Evolutionary conservation across 225 moss, liverwort and hornwort species (phyloP).

Genomic region (Bryum argenteum): DNA sequence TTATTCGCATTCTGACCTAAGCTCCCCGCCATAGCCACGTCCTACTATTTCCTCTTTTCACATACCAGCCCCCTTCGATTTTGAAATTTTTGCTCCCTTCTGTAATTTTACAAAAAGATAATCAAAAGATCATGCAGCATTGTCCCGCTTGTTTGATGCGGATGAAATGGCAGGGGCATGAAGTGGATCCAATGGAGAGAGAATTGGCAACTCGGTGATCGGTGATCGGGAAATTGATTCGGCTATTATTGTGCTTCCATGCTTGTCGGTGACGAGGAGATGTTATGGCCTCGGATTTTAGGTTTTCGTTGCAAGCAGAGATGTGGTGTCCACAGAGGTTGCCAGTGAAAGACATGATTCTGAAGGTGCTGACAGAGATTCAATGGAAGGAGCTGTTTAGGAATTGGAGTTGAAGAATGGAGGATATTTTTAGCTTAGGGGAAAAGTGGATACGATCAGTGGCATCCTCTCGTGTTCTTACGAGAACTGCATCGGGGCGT

Average conservation of each 20-base stretch:
- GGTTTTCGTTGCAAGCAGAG: slow-evolving; percentile 38
- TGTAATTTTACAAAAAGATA: too few relatives aligned
- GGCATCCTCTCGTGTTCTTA: slow-evolving; percentile 66
- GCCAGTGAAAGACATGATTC: slow-evolving; percentile 36
- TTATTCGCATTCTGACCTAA: too few relatives aligned
- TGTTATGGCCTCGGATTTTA: slow-evolving; percentile 35
- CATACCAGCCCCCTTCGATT: too few relatives aligned
- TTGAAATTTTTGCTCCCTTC: too few relatives aligned
- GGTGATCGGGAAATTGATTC: slow-evolving; percentile 25
- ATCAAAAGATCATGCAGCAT: too few relatives aligned
- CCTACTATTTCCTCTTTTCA: too few relatives aligned
- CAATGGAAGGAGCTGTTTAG: slow-evolving; percentile 42
- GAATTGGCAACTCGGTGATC: slow-evolving; percentile 17
- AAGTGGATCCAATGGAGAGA: neutral
- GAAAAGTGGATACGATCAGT: slow-evolving; percentile 90
- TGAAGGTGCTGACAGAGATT: slow-evolving; percentile 33
- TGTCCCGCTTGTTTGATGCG: too few relatives aligned
- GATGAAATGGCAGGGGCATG: too few relatives aligned
- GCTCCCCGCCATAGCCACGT: too few relatives aligned
- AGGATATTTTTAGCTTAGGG: slow-evolving; percentile 71
- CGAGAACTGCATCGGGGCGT: slow-evolving; percentile 76
- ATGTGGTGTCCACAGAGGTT: slow-evolving; percentile 47
- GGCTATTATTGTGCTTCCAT: neutral
- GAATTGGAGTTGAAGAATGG: slow-evolving; percentile 40
- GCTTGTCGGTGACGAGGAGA: slow-evolving; percentile 25